These are phyloP conservation scores for Voacanga thouarsii DNA, from an alignment of 257 asterid genomes.

Conservation along the genomic window DNA sequence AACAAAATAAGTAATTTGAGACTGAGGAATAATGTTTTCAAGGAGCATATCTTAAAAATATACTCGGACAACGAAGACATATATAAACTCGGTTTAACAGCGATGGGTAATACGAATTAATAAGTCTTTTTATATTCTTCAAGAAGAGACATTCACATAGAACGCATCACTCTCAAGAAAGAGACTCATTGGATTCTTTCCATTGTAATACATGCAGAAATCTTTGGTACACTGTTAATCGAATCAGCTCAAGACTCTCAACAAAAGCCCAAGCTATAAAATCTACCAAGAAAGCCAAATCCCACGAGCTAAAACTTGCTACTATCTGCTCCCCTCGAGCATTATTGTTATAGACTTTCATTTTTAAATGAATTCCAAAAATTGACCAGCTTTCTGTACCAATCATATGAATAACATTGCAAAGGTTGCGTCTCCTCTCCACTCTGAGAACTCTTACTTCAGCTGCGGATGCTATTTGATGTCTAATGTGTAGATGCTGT, in stretches of 20 bases:
- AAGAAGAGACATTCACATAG: constrained; percentile 21
- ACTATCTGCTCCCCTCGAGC: not conserved
- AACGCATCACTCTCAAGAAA: constrained; percentile 26
- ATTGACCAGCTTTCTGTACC: not conserved
- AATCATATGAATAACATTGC: not conserved
- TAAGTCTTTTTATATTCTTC: not conserved
- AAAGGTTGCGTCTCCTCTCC: not conserved
- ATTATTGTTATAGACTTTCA: not conserved
- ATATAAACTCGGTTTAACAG: not conserved
- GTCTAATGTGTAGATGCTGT: not conserved
- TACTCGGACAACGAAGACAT: not conserved
- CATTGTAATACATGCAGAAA: constrained; percentile 8
- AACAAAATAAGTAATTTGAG: no score
- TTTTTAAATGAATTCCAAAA: not conserved
- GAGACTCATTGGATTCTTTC: constrained; percentile 20
- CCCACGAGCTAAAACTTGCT: not conserved
- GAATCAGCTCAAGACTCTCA: not conserved
- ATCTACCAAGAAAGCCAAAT: not conserved
- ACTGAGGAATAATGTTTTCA: no score
- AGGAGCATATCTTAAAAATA: not conserved
- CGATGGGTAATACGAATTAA: not conserved
- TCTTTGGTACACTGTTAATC: not conserved
- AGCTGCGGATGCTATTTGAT: not conserved
- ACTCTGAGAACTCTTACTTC: no score
- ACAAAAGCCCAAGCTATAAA: constrained; percentile 2